Evolutionary conservation across 331 rosid genomes (phyloP), one percentile per base, ranked within the genome.

Genomic region (Quercus lobata): DNA sequence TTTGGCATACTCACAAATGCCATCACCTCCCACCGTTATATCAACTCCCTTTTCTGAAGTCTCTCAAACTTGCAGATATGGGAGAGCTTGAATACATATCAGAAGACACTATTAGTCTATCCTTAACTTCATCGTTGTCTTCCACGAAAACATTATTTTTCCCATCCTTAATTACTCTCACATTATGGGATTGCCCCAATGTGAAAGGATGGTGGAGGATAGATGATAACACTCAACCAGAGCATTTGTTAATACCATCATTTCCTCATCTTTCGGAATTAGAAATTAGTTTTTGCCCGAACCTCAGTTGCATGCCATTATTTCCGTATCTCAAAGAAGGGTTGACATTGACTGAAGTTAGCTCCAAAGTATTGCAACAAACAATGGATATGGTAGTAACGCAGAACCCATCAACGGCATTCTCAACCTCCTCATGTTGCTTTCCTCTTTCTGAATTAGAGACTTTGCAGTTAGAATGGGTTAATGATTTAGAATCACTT

Each of bases 121-220:
- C 49, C 49, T 2, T 8, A 0, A 41, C 49, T 41, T 41, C 49
- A 41, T 41, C 12, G 24, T 41, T 41, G 49, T 41, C 1, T 4
- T 25, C 27, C 14, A 1, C 63, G 35, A 1, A 3, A 10, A 21
- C 12, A 18, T n/a, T n/a, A 3, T 2, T 60, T 35, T 86, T 77
- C 74, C 76, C 72, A 41, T 68, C 78, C 12, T 37, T 84, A 16
- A 52, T 69, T 65, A 74, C 81, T 34, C 84, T 87, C 46, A 24
- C 63, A 80, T 81, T 87, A 19, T 72, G 49, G 1, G 72, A 81
- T 73, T 80, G 85, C 34, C 88, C 88, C 0, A 60, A 44, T 0
- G 82, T 87, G 5, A 18, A 0, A 49, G 70, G 84, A 46, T 87
- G 90, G 88, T 76, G 83, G 84, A 22, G 22, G 41, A 5, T 1